Evolutionary conservation across 768 basidiomycete species (phyloP), one percentile per base, ranked within the genome.

Genomic region (Botryobasidium botryosum): DNA sequence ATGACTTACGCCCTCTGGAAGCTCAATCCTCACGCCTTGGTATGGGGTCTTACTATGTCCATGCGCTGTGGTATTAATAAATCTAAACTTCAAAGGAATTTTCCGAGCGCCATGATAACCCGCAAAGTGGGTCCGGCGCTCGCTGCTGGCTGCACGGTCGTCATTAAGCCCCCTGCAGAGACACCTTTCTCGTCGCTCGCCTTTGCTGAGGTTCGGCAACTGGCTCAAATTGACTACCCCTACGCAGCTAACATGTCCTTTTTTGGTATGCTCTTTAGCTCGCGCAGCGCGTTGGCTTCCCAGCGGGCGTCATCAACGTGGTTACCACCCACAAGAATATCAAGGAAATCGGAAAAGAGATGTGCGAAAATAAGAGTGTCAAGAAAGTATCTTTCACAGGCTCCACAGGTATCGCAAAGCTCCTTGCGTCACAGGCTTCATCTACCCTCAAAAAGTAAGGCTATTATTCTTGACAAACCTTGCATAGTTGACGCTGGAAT

Each of bases 91-190:
- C 8, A 23, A 3, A 51, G 48, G 85, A 90, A 94, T 61, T 96
- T 94, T 65, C 91, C 91, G 2, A 86, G 82, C 21, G 85, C 87
- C 0, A 91, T 91, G 86, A 60, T 56, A 35, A 58, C 82, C 1
- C 78, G 87, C n/a, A 91, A 91, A 60, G 64, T 88, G 13, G 85
- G 75, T 23, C 75, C 86, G 24, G 87, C 85, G 20, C 71, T 97
- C 13, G 92, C 91, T 2, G 88, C 88, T 13, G 94, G 94, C n/a
- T 96, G 92, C 58, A 94, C 92, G 0, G 71, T 78, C 0, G 90
- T 99, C 38, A 77, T 96, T 60, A 97, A 97, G 55, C 91, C 91
- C 1, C 79, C 94, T 1, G 73, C 87, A 1, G 94, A 99, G 61
- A 87, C 94, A 0, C 94, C 94, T 1, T 94, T 86, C 64, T 87